A percentile compares a stretch with the other conserved stretches of the same genome.
Conservation (phyloP, 2,329 filamentous ascomycete genomes). For the Diaporthe australafricana region DNA sequence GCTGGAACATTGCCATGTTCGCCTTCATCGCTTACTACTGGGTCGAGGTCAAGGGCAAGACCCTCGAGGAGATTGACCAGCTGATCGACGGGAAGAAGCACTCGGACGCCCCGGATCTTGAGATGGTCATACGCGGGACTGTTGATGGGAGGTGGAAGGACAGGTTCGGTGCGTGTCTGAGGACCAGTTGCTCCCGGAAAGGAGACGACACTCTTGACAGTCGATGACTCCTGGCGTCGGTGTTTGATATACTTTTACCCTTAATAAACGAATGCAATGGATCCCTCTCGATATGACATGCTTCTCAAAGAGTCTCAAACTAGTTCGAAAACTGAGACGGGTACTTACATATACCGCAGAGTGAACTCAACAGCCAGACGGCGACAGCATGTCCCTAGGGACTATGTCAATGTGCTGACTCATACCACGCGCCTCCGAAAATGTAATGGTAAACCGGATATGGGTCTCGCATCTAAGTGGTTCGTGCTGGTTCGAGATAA, state of each 20-base stretch:
- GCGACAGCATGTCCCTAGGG: too few relatives aligned
- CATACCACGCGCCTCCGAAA: too few relatives aligned
- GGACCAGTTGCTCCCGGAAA: neutral
- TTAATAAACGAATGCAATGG: neutral
- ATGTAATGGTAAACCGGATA: too few relatives aligned
- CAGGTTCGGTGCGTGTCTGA: constrained; percentile 4
- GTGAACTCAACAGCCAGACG: too few relatives aligned
- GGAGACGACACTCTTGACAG: neutral
- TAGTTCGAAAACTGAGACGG: too few relatives aligned
- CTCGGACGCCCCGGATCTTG: constrained; percentile 33
- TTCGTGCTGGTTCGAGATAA: too few relatives aligned
- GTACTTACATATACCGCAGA: too few relatives aligned
- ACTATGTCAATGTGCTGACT: too few relatives aligned
- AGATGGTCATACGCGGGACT: constrained; percentile 14
- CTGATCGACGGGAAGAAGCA: constrained; percentile 38
- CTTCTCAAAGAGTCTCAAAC: too few relatives aligned
- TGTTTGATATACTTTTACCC: neutral
- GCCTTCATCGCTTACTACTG: constrained; percentile 39
- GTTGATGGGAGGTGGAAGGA: constrained; percentile 24
- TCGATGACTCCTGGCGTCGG: neutral
- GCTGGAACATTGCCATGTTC: constrained; percentile 41
- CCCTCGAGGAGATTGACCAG: constrained; percentile 41
- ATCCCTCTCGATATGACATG: neutral
- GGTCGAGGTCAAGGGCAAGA: constrained; percentile 40
- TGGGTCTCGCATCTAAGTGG: too few relatives aligned